Conservation (phyloP, 495 filamentous ascomycete genomes). For the Neurospora sp. region DNA sequence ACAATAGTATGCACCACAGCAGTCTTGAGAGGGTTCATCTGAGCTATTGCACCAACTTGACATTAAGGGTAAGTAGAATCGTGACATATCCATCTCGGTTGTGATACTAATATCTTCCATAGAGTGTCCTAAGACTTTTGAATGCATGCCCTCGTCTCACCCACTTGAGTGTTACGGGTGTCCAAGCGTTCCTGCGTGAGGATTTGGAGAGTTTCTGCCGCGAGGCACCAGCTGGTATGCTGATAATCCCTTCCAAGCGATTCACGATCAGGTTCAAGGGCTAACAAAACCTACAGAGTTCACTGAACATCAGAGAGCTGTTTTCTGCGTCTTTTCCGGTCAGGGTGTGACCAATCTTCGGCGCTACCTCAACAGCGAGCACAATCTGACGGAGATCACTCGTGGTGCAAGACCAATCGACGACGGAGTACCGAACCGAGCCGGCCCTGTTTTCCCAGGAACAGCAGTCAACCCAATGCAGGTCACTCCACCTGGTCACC, state of each 20-base stretch:
- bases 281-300: conserved; percentile 57
- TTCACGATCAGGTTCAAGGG: neutral
- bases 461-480: neutral
- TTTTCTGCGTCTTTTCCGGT: conserved; percentile 97
- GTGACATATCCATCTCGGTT: conserved; percentile 1
- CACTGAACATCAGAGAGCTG: conserved; percentile 84
- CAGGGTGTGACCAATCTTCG: conserved; percentile 71
- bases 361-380: conserved; percentile 56
- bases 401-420: neutral
- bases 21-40: conserved; percentile 84
- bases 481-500: conserved; percentile 6
- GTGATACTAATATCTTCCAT: conserved; percentile 6
- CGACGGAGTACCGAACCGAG: neutral
- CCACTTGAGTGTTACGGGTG: conserved; percentile 92
- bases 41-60: conserved; percentile 84
- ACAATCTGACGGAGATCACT: conserved; percentile 9
- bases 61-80: conserved; percentile 53
- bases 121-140: conserved; percentile 86
- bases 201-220: conserved; percentile 78
- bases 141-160: conserved; percentile 88
- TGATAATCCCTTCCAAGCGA: neutral
- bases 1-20: conserved; percentile 39
- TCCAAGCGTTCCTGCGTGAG: conserved; percentile 65
- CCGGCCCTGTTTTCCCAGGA: neutral
- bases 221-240: conserved; percentile 63